These are phyloP conservation scores for Dimocarpus longan DNA, from an alignment of 345 rosid genomes.

Conservation along the genomic window DNA sequence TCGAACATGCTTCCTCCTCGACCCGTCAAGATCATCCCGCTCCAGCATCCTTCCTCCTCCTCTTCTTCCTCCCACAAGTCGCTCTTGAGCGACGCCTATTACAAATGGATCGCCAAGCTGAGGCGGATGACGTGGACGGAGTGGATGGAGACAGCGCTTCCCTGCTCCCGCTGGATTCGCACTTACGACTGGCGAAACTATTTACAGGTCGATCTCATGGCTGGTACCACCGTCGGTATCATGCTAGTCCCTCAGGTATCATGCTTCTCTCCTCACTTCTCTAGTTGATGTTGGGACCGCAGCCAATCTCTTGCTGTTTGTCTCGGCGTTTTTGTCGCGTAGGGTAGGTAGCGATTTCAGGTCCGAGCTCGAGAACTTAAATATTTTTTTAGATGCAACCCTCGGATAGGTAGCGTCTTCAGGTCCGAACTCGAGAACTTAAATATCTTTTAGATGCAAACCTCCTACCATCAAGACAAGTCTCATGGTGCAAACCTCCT, in stretches of 20 bases:
- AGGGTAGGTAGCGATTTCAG: too few relatives aligned
- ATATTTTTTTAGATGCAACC: too few relatives aligned
- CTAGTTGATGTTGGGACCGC: too few relatives aligned
- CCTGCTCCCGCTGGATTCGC: slow-evolving; percentile 90
- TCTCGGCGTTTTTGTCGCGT: too few relatives aligned
- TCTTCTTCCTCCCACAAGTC: slow-evolving; percentile 35
- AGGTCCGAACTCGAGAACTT: too few relatives aligned
- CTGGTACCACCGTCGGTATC: slow-evolving; percentile 88
- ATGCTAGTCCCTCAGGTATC: slow-evolving; percentile 99
- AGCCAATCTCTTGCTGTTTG: too few relatives aligned
- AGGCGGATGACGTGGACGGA: slow-evolving; percentile 54
- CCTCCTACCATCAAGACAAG: too few relatives aligned
- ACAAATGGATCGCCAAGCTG: slow-evolving; percentile 47
- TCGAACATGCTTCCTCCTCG: slow-evolving; percentile 52
- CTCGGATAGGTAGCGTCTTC: too few relatives aligned
- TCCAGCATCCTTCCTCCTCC: slow-evolving; percentile 65
- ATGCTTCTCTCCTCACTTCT: not conserved
- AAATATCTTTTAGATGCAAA: too few relatives aligned
- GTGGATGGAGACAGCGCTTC: slow-evolving; percentile 66
- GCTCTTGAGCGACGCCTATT: slow-evolving; percentile 33
- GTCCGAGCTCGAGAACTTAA: too few relatives aligned
- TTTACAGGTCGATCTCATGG: slow-evolving; percentile 86
- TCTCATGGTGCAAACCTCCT: too few relatives aligned
- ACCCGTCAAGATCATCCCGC: slow-evolving; percentile 73
- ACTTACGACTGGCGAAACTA: slow-evolving; percentile 78